Conservation (phyloP, 2,329 filamentous ascomycete species). For the Clonostachys chloroleuca region DNA sequence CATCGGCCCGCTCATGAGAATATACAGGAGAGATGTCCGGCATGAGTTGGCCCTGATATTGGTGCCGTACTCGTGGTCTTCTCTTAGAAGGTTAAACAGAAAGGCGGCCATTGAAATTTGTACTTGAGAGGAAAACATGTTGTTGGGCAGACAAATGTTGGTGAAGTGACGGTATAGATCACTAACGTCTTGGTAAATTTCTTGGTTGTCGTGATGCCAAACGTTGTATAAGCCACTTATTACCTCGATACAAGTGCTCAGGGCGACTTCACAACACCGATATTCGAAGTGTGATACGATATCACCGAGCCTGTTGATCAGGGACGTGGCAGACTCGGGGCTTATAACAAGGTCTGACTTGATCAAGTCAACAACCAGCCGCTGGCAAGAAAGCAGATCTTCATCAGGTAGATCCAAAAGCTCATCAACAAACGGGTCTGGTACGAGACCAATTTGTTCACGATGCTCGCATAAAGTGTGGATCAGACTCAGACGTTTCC, state of each 20-base stretch:
- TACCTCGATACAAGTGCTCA: constrained; percentile 63
- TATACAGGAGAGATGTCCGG: constrained; percentile 68
- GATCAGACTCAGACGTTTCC: constrained; percentile 39
- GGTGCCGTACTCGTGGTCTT: constrained; percentile 63
- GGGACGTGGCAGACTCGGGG: constrained; percentile 35
- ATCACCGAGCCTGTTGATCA: constrained; percentile 46
- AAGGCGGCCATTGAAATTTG: constrained; percentile 65
- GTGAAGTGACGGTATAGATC: constrained; percentile 80
- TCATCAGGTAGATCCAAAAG: constrained; percentile 45
- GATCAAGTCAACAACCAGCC: constrained; percentile 47
- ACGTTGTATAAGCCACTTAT: constrained; percentile 58
- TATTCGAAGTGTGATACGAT: constrained; percentile 55
- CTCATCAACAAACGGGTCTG: constrained; percentile 42
- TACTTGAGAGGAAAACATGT: constrained; percentile 64
- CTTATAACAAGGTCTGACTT: constrained; percentile 46
- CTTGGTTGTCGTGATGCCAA: constrained; percentile 57
- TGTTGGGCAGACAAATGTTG: constrained; percentile 59
- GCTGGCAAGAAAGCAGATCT: constrained; percentile 46
- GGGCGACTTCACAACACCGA: constrained; percentile 69
- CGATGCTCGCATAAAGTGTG: constrained; percentile 33
- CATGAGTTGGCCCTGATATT: constrained; percentile 51
- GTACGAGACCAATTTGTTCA: constrained; percentile 42
- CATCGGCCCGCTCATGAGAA: constrained; percentile 64
- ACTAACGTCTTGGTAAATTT: constrained; percentile 61
- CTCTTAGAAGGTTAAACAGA: constrained; percentile 64